Conservation (phyloP, 805 yeast genomes). For the Nakazawaea sp. region DNA sequence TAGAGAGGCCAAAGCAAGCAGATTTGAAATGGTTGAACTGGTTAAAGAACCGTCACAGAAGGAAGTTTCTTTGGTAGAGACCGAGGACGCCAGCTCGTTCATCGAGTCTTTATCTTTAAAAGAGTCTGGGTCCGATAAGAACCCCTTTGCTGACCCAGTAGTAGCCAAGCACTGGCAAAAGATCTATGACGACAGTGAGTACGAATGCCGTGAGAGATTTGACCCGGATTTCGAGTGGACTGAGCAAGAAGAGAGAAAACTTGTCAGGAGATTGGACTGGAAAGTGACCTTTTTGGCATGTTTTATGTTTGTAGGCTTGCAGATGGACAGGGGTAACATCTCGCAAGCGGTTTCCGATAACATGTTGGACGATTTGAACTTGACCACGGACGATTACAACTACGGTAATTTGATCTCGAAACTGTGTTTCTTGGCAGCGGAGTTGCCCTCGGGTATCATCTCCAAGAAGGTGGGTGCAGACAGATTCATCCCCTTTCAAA, state of each 20-base stretch:
- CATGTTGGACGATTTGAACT: conserved; percentile 36
- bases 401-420: conserved; percentile 38
- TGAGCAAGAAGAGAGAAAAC: conserved; percentile 38
- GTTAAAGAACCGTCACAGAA: too few species aligned
- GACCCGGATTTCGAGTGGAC: conserved; percentile 58
- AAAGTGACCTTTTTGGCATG: conserved; percentile 48
- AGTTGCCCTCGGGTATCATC: conserved; percentile 54
- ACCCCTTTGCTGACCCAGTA: conserved; percentile 37
- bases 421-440: conserved; percentile 44
- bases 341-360: conserved; percentile 50
- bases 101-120: too few species aligned
- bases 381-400: conserved; percentile 50
- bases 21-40: too few species aligned
- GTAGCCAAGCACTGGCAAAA: conserved; percentile 37
- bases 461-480: conserved; percentile 57
- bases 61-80: too few species aligned
- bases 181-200: conserved; percentile 39
- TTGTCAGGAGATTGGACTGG: conserved; percentile 48
- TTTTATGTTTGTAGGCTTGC: conserved; percentile 46
- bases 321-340: conserved; percentile 49
- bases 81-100: too few species aligned
- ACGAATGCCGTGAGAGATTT: conserved; percentile 48
- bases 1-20: too few species aligned
- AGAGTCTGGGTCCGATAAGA: too few species aligned
- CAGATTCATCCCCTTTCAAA: conserved; percentile 45